Conservation (phyloP, 2,329 filamentous ascomycete species). For the Hypocreales sp. region DNA sequence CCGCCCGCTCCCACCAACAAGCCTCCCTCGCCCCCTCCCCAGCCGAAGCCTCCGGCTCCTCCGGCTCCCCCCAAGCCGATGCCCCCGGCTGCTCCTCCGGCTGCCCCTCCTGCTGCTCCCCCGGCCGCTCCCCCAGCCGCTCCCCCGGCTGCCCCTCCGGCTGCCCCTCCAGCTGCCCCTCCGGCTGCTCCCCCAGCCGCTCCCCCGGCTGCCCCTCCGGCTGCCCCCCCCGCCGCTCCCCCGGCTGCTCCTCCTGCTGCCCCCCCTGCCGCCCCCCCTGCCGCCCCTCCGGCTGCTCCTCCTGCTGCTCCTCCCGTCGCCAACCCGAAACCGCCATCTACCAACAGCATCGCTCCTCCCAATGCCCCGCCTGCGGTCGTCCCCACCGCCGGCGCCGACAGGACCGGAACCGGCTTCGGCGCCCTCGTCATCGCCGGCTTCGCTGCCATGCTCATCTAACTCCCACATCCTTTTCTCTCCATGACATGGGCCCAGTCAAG, state of each 20-base stretch:
- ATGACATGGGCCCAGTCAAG: too few relatives aligned
- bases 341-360: constrained; percentile 1
- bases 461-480: not conserved
- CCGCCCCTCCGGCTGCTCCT: not conserved
- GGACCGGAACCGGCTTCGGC: constrained; percentile 17
- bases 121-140: not conserved
- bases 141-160: not conserved
- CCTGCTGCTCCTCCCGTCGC: constrained; percentile 3
- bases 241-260: not conserved
- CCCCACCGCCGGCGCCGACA: constrained; percentile 21
- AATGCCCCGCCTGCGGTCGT: constrained; percentile 9
- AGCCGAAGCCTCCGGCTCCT: constrained; percentile 6
- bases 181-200: not conserved
- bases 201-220: not conserved
- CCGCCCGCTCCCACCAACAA: not conserved
- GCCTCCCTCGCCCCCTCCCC: constrained; percentile 6
- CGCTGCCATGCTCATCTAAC: constrained; percentile 21
- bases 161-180: not conserved
- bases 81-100: constrained; percentile 6
- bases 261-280: not conserved
- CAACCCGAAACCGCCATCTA: not conserved
- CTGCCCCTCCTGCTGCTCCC: not conserved
- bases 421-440: constrained; percentile 22
- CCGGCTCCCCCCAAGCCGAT: too few relatives aligned
- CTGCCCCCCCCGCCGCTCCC: not conserved